phyloP scores from a whole-genome alignment of 1,284 basidiomycete species.

The Ustilago loliicola region DNA sequence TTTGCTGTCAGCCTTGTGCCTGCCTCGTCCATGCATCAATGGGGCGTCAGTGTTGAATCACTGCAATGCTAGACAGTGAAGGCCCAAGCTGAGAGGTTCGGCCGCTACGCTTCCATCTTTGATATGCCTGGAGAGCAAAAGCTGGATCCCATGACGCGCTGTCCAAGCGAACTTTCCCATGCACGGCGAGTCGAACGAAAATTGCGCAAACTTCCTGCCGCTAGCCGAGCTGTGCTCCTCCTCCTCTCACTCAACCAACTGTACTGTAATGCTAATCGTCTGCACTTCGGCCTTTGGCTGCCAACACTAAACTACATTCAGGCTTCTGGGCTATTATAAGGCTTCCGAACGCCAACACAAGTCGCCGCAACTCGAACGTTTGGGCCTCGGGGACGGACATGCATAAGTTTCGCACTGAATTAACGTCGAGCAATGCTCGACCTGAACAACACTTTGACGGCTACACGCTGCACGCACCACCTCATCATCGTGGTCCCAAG shows the following conservation, averaged over 20 bases:
- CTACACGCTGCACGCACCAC: background rate
- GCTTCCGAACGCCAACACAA: background rate
- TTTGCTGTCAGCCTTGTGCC: background rate
- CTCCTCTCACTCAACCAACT: background rate
- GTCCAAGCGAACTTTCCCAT: constrained; percentile 30
- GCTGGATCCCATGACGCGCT: background rate
- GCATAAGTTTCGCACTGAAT: background rate
- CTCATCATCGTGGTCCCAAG: background rate
- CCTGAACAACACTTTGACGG: background rate
- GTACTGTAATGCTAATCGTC: background rate
- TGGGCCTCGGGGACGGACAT: constrained; percentile 1
- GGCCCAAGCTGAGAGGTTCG: background rate
- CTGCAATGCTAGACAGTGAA: background rate
- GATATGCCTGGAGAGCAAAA: background rate
- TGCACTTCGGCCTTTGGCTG: constrained; percentile 7
- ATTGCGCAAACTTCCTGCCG: background rate
- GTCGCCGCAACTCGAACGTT: background rate
- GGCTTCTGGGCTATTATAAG: background rate
- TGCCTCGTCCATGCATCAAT: background rate
- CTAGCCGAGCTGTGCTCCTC: constrained; percentile 20
- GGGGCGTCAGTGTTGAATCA: background rate
- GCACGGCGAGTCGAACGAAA: constrained; percentile 13
- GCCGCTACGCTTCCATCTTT: no score
- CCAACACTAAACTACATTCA: background rate
- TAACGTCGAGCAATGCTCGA: background rate